Conservation (phyloP, 139 green algal genomes). For the Chlamydomonas incerta region DNA sequence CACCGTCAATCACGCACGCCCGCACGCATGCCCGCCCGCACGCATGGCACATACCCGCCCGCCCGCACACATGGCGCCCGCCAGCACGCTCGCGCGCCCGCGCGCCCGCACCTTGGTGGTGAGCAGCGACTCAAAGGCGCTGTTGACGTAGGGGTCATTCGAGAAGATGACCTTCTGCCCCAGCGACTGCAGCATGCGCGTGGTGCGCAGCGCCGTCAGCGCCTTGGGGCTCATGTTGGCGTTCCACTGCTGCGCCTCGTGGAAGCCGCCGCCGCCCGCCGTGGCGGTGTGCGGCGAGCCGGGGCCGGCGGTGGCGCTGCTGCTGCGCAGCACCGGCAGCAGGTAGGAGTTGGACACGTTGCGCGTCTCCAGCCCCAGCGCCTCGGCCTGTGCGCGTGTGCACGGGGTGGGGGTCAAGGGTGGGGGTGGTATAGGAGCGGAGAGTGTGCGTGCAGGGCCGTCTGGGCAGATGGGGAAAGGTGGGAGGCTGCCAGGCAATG, state of each 20-base stretch:
- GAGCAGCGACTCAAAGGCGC: conserved; percentile 53
- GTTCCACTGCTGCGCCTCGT: neutral
- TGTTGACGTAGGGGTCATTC: conserved; percentile 52
- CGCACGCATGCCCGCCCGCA: too few species aligned
- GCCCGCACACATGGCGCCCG: too few species aligned
- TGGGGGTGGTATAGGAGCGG: too few species aligned
- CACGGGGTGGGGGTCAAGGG: too few species aligned
- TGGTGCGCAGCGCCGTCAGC: conserved; percentile 40
- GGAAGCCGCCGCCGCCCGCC: conserved; percentile 15
- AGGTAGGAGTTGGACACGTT: conserved; percentile 34
- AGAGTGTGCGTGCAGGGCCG: too few species aligned
- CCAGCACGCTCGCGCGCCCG: too few species aligned
- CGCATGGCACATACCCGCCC: too few species aligned
- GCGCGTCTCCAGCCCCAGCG: conserved; percentile 38
- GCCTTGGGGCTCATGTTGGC: conserved; percentile 33
- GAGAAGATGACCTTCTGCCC: conserved; percentile 54
- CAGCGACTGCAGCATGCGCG: conserved; percentile 39
- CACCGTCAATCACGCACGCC: too few species aligned
- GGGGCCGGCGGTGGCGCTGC: neutral
- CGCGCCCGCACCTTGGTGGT: conserved; percentile 10
- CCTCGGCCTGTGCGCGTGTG: conserved; percentile 49
- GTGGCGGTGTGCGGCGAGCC: neutral
- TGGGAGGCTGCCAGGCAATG: too few species aligned
- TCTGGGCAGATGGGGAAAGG: too few species aligned
- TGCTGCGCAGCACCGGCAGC: conserved; percentile 14